Conservation (phyloP, 768 basidiomycete species). For the Tricholoma bakamatsutake region DNA sequence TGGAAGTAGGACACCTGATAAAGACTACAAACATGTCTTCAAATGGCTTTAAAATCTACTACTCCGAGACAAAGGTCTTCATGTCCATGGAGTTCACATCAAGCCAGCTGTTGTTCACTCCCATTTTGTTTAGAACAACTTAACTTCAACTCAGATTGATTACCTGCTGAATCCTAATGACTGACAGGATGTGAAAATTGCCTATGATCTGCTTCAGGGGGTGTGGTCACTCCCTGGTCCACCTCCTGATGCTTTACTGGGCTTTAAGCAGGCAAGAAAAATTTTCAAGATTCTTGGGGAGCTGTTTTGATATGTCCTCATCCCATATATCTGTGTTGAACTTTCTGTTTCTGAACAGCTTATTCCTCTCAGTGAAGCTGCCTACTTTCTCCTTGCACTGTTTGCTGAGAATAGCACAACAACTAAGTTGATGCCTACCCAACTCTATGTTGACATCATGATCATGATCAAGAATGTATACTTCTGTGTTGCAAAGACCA, state of each 20-base stretch:
- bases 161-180: constrained; percentile 24
- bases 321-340: constrained; percentile 23
- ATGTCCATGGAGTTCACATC: background rate
- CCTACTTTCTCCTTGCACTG: constrained; percentile 16
- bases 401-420: too few species aligned
- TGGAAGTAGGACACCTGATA: constrained; percentile 22
- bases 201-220: constrained; percentile 17
- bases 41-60: constrained; percentile 13
- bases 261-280: constrained; percentile 14
- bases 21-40: background rate
- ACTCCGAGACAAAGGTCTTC: constrained; percentile 16
- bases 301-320: constrained; percentile 18
- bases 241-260: background rate
- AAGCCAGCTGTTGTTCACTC: background rate
- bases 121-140: constrained; percentile 14
- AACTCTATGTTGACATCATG: constrained; percentile 24
- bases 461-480: constrained; percentile 33
- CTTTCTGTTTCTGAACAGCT: constrained; percentile 21
- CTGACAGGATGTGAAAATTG: constrained; percentile 25
- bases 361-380: constrained; percentile 24
- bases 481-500: constrained; percentile 33
- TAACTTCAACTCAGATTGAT: constrained; percentile 14
- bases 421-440: background rate
- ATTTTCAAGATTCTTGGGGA: constrained; percentile 18
- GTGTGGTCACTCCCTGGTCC: constrained; percentile 20